Base-by-base conservation (phyloP, 805 yeast genomes). In the Saturnispora dispora region DNA sequence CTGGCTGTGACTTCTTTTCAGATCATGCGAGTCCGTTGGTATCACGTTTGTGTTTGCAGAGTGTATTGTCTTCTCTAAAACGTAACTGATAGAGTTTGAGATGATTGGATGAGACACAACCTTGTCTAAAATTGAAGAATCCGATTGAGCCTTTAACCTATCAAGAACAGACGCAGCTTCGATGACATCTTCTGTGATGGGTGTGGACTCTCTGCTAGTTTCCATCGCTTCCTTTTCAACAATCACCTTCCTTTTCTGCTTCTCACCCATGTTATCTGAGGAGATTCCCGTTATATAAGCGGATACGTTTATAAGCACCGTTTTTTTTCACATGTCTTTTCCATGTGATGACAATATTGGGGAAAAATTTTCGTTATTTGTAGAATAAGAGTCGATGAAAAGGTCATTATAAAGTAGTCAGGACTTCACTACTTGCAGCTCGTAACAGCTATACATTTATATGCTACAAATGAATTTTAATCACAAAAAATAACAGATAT, bases 91-190 rank as follows among this genome's bases (percentile, higher is more conserved):
- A 0, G 71, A 66, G 44, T 60, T 62, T 5, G 71, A 65, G 1
- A 69, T 69, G 6, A 69, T 48, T 2, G 72, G 72, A 53, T 68
- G 67, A 0, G 71, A 60, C 3, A 70, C 64, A 33, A 69, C 67
- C 53, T 66, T 68, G 49, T 66, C 68, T 25, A 68, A 55, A n/a
- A 69, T 62, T 2, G 70, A 62, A 1, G 57, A 33, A 11, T 48
- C 50, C 7, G 28, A 4, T 10, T 17, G 39, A 6, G 45, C 20
- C 36, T 46, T 23, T 20, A 32, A n/a, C 17, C 25, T 46, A 27
- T 25, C 48, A 5, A 46, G 35, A n/a, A 46, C 43, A 11, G 42
- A 33, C 27, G 48, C 48, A n/a, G 43, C 43, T 8, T 22, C 43
- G 2, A 46, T 46, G 17, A 46, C 48, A 17, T 36, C 43, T 5